Percentiles rank a stretch among this genome's conserved stretches.
Evolutionary conservation across 2,329 filamentous ascomycete genomes (phyloP).

Genomic region (Cladosporium velox): DNA sequence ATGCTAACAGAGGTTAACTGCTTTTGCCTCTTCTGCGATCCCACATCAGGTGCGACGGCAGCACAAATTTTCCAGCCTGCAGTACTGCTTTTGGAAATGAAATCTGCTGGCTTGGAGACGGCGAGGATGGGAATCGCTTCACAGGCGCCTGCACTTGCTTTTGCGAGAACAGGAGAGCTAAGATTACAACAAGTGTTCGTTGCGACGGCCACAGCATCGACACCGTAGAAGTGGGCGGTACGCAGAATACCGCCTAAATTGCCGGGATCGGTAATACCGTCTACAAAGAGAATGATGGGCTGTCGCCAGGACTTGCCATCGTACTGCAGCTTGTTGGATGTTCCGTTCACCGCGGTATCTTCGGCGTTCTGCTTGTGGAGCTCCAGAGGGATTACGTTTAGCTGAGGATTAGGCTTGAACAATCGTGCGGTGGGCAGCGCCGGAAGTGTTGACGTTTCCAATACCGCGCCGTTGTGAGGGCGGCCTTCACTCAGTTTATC

Average conservation of each 20-base stretch:
- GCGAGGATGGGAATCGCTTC: constrained; percentile 76
- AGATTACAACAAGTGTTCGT: constrained; percentile 71
- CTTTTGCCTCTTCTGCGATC: neutral
- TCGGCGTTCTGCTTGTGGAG: constrained; percentile 68
- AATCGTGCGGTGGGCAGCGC: constrained; percentile 46
- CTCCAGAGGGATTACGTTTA: constrained; percentile 58
- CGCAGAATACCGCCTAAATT: constrained; percentile 90
- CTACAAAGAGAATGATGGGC: constrained; percentile 72
- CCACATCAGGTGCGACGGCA: constrained; percentile 55
- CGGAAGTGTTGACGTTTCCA: constrained; percentile 84
- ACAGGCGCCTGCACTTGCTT: constrained; percentile 83
- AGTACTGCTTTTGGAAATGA: constrained; percentile 66
- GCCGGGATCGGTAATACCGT: constrained; percentile 76
- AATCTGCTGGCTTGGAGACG: constrained; percentile 66
- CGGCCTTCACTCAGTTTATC: constrained; percentile 80
- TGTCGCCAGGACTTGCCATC: constrained; percentile 52
- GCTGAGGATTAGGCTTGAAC: constrained; percentile 33
- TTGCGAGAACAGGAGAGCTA: constrained; percentile 75
- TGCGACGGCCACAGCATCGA: constrained; percentile 78
- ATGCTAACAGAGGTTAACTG: constrained; percentile 25
- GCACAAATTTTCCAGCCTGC: constrained; percentile 85
- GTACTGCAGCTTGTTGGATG: constrained; percentile 53
- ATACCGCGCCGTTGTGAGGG: constrained; percentile 85
- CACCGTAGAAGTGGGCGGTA: constrained; percentile 86
- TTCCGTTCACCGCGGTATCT: constrained; percentile 73